phyloP scores from a whole-genome alignment of 768 basidiomycete species.

The Pluteus cervinus region DNA sequence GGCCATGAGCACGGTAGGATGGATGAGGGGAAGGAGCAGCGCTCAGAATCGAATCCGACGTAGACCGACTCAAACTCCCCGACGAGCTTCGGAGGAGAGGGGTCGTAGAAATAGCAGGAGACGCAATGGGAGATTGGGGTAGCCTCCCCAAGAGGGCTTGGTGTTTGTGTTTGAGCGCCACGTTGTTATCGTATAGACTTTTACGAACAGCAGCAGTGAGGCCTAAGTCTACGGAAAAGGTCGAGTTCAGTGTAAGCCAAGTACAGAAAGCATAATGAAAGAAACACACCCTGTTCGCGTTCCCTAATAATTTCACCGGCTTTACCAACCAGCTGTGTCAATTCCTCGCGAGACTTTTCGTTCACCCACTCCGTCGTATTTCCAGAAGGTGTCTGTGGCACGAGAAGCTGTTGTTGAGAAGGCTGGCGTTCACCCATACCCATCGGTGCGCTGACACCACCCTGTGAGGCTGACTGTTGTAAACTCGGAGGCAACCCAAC shows the following conservation, averaged over 20 bases:
- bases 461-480: no score
- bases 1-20: conserved; percentile 25
- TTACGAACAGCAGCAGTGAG: conserved; percentile 65
- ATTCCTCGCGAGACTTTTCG: conserved; percentile 68
- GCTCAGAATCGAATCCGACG: conserved; percentile 20
- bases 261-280: conserved; percentile 2
- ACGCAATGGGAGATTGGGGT: conserved; percentile 32
- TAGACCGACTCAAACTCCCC: conserved; percentile 25
- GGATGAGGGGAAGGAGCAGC: conserved; percentile 17
- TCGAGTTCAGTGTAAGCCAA: not conserved
- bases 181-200: conserved; percentile 63
- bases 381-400: no score
- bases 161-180: conserved; percentile 64
- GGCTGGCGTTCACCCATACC: conserved; percentile 7
- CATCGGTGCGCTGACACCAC: no score
- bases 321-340: conserved; percentile 61
- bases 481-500: no score
- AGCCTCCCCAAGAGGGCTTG: conserved; percentile 64
- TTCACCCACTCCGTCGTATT: conserved; percentile 38
- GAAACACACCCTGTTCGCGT: conserved; percentile 57
- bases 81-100: conserved; percentile 21
- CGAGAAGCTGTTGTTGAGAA: no score
- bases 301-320: conserved; percentile 74
- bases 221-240: conserved; percentile 46
- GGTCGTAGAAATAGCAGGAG: conserved; percentile 30